Evolutionary conservation across 2,329 filamentous ascomycete species (phyloP).

Genomic region (Nakataea oryzae): DNA sequence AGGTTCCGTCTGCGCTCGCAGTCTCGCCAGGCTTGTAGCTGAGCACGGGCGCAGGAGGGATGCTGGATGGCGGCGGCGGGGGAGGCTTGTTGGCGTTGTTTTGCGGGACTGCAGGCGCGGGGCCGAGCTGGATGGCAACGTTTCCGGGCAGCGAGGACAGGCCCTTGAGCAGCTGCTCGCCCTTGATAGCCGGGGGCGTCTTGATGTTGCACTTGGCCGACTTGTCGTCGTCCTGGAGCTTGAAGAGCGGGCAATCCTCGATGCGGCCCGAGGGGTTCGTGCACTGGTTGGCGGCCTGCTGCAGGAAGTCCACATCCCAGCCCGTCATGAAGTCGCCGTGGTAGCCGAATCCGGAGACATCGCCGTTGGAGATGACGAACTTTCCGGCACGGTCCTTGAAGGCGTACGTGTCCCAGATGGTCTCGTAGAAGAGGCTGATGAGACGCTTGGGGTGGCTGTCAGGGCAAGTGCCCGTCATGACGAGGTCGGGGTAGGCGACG

Average conservation of each 20-base stretch:
- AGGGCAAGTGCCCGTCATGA: conserved; percentile 71
- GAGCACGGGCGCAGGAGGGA: conserved; percentile 17
- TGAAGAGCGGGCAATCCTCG: conserved; percentile 66
- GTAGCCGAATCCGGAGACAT: conserved; percentile 62
- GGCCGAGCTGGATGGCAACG: conserved; percentile 30
- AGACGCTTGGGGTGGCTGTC: conserved; percentile 55
- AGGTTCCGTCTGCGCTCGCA: conserved; percentile 17
- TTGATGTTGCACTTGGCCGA: conserved; percentile 50
- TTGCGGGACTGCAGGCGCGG: conserved; percentile 12
- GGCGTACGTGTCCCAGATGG: conserved; percentile 65
- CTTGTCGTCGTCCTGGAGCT: conserved; percentile 47
- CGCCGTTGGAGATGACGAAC: conserved; percentile 71
- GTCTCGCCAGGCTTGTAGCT: conserved; percentile 25
- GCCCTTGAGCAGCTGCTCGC: conserved; percentile 31
- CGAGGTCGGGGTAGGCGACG: conserved; percentile 66
- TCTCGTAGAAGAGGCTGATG: conserved; percentile 73
- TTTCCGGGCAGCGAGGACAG: conserved; percentile 54
- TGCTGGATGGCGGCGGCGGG: conserved; percentile 9
- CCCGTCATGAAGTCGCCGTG: conserved; percentile 74
- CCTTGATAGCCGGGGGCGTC: conserved; percentile 33
- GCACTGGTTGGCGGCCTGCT: conserved; percentile 64
- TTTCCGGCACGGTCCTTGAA: conserved; percentile 53
- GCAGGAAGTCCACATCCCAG: conserved; percentile 61
- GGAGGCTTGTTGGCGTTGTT: not conserved
- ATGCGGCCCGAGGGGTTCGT: conserved; percentile 60